A percentile compares a stretch with the other conserved stretches of the same genome.
Evolutionary conservation across 2,329 filamentous ascomycete genomes (phyloP).

Genomic region (Simplicillium sp.): DNA sequence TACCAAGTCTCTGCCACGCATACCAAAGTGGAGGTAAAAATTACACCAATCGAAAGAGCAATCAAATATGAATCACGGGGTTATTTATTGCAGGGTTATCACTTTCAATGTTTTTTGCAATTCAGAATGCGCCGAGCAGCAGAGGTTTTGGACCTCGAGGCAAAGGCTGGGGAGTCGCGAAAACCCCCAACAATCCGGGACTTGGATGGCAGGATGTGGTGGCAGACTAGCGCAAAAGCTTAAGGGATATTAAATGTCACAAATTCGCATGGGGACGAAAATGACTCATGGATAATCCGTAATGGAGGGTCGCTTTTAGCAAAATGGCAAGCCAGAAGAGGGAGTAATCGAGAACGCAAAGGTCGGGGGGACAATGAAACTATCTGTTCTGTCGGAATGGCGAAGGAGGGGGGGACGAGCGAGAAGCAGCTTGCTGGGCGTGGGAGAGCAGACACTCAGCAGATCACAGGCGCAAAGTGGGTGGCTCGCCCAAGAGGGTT

Average conservation of each 20-base stretch:
- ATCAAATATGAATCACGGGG: constrained; percentile 2
- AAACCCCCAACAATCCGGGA: constrained; percentile 3
- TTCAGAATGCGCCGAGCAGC: constrained; percentile 21
- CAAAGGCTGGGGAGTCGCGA: constrained; percentile 1
- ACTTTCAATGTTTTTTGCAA: constrained; percentile 10
- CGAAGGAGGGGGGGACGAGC: constrained; percentile 7
- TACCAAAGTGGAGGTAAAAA: constrained; percentile 7
- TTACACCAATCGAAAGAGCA: constrained; percentile 8
- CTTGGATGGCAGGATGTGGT: constrained; percentile 4
- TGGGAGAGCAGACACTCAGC: constrained; percentile 4
- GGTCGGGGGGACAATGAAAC: constrained; percentile 13
- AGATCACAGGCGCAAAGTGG: constrained; percentile 1
- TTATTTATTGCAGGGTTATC: neutral
- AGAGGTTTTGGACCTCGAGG: neutral
- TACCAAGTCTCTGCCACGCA: neutral
- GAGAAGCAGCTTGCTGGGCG: constrained; percentile 7
- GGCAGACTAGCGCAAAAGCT: constrained; percentile 13
- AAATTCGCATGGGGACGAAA: constrained; percentile 11
- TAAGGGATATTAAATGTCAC: constrained; percentile 6
- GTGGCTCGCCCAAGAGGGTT: no score
- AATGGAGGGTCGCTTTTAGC: constrained; percentile 15
- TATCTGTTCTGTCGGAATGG: no score
- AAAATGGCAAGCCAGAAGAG: constrained; percentile 1
- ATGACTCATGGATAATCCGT: constrained; percentile 20
- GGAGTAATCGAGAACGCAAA: constrained; percentile 9